Percentiles rank a stretch among this genome's conserved stretches.
phyloP scores from a whole-genome alignment of 768 basidiomycete species.

The Russula dissimulans region DNA sequence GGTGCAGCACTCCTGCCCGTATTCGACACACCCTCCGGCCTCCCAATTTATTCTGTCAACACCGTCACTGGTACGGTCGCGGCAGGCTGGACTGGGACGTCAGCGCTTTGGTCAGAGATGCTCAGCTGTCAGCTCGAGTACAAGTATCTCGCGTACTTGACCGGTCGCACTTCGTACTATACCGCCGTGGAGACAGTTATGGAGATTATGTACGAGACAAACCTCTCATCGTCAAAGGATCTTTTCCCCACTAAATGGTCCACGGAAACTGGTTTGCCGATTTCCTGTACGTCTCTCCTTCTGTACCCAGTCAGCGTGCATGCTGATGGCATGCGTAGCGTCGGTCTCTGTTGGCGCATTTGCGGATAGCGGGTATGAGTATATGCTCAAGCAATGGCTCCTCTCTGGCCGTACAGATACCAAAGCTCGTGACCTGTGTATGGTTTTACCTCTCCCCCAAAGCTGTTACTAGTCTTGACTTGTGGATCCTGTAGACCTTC shows the following conservation, averaged over 20 bases:
- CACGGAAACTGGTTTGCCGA: conserved; percentile 34
- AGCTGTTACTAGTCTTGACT: conserved; percentile 23
- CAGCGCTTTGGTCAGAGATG: conserved; percentile 58
- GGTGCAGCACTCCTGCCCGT: conserved; percentile 61
- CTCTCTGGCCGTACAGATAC: conserved; percentile 57
- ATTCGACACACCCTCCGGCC: conserved; percentile 59
- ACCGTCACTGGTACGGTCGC: conserved; percentile 39
- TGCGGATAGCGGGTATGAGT: conserved; percentile 73
- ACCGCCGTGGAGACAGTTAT: conserved; percentile 47
- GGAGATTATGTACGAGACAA: conserved; percentile 37
- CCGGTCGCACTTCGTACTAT: conserved; percentile 56
- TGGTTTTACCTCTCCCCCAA: conserved; percentile 23
- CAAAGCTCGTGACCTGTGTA: conserved; percentile 58
- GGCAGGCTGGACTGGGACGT: conserved; percentile 45
- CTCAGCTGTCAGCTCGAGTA: conserved; percentile 82
- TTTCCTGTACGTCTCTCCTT: conserved; percentile 32
- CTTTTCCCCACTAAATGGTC: conserved; percentile 56
- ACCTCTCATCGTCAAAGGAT: conserved; percentile 35
- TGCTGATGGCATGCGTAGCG: conserved; percentile 25
- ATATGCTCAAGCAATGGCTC: conserved; percentile 67
- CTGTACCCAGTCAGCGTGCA: conserved; percentile 21
- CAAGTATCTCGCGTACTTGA: conserved; percentile 75
- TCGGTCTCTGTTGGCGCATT: conserved; percentile 50
- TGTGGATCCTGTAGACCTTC: conserved; percentile 43
- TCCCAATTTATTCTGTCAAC: conserved; percentile 66